These are phyloP conservation scores for Malassezia arunalokei DNA, from an alignment of 1,284 basidiomycete genomes.

Conservation along the genomic window DNA sequence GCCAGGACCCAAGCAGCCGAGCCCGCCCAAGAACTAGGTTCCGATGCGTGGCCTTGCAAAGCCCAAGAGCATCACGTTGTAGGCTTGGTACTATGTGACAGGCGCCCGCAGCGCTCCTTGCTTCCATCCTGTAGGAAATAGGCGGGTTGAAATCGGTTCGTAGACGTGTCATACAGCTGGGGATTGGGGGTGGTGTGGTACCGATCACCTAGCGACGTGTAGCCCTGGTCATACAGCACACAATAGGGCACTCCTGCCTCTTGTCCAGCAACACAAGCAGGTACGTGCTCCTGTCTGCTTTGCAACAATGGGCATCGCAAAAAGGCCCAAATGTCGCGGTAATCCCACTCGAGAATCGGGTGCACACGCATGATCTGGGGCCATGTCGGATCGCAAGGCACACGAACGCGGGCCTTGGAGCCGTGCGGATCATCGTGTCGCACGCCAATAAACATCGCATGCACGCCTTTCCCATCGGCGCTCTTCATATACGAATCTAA, in stretches of 20 bases:
- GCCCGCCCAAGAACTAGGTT: no score
- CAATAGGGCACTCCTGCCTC: slow-evolving; percentile 57
- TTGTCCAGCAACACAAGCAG: slow-evolving; percentile 17
- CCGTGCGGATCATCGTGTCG: slow-evolving; percentile 81
- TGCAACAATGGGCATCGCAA: slow-evolving; percentile 60
- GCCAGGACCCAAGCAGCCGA: no score
- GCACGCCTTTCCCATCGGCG: slow-evolving; percentile 49
- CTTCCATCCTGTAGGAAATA: slow-evolving; percentile 65
- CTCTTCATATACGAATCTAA: slow-evolving; percentile 57
- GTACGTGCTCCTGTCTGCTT: neutral
- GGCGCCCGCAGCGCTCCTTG: slow-evolving; percentile 55
- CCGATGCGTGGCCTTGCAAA: no score
- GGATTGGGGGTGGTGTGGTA: slow-evolving; percentile 90
- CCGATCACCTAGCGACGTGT: slow-evolving; percentile 88
- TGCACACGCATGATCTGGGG: slow-evolving; percentile 80
- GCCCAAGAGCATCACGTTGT: neutral
- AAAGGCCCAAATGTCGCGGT: slow-evolving; percentile 79
- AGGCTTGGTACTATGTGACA: neutral
- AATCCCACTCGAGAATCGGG: slow-evolving; percentile 90
- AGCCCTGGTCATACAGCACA: slow-evolving; percentile 77
- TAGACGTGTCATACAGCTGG: slow-evolving; percentile 51
- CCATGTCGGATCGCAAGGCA: slow-evolving; percentile 55
- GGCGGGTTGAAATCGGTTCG: slow-evolving; percentile 55
- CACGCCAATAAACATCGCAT: slow-evolving; percentile 78
- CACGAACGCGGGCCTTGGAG: slow-evolving; percentile 17